phyloP scores from a whole-genome alignment of 495 filamentous ascomycete species.

The Penicillium malachiteum region DNA sequence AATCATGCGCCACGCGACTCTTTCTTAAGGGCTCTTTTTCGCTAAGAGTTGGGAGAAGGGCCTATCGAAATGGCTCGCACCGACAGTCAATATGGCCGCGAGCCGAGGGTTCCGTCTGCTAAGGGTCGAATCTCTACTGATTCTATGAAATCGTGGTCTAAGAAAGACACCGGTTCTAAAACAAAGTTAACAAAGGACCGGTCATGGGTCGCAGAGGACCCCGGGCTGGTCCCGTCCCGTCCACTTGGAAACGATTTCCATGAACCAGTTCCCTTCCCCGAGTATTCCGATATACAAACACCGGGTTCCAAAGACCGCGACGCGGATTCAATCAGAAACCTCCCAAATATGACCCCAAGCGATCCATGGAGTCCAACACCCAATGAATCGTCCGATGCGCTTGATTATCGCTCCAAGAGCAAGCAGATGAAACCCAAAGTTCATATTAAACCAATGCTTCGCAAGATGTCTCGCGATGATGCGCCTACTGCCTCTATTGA shows the following conservation, averaged over 20 bases:
- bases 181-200: conserved; percentile 5
- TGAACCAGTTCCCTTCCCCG: conserved; percentile 20
- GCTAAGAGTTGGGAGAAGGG: conserved; percentile 10
- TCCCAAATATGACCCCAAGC: conserved; percentile 8
- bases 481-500: conserved; percentile 47
- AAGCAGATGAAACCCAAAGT: conserved; percentile 32
- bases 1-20: conserved; percentile 21
- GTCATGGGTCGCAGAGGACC: conserved; percentile 9
- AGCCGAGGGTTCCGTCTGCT: conserved; percentile 17
- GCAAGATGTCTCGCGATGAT: conserved; percentile 53
- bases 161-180: conserved; percentile 8
- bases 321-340: conserved; percentile 9
- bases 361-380: conserved; percentile 13
- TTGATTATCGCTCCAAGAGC: conserved; percentile 26
- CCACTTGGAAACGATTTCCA: conserved; percentile 9
- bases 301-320: conserved; percentile 7
- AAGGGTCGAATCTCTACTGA: conserved; percentile 15
- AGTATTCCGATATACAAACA: conserved; percentile 14
- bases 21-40: conserved; percentile 11
- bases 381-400: conserved; percentile 19
- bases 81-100: conserved; percentile 20
- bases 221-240: conserved; percentile 12
- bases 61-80: conserved; percentile 24
- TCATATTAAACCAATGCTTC: conserved; percentile 59
- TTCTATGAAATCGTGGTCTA: conserved; percentile 9